Conservation (phyloP, 106 monocot genomes). For the Iris macrosiphon region DNA sequence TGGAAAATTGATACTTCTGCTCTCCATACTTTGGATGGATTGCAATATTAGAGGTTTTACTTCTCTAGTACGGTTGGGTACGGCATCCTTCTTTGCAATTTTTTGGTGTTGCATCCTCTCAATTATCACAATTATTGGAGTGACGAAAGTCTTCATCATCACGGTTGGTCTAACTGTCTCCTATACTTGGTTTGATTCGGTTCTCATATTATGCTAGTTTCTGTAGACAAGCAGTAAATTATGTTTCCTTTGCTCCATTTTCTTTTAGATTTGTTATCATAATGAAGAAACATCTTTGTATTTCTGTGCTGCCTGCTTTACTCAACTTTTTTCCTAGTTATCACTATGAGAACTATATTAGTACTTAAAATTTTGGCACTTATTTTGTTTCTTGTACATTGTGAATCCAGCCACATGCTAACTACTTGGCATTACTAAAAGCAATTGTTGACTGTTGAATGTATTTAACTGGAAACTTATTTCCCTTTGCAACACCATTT, state of each 20-base stretch:
- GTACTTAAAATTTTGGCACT: background rate
- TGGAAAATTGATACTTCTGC: conserved; percentile 54
- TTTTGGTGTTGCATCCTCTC: conserved; percentile 82
- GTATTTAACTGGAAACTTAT: background rate
- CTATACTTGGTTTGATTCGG: background rate
- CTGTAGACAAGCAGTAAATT: background rate
- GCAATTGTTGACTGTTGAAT: background rate
- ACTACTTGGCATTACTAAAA: too few relatives aligned
- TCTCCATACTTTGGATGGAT: conserved; percentile 70
- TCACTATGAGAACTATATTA: background rate
- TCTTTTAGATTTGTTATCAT: background rate
- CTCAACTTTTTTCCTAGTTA: background rate
- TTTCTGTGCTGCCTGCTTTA: background rate
- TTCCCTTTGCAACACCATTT: too few relatives aligned
- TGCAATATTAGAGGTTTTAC: conserved; percentile 69
- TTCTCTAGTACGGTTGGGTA: conserved; percentile 74
- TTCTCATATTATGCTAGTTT: background rate
- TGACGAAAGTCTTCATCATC: conserved; percentile 55
- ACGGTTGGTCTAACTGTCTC: conserved; percentile 31
- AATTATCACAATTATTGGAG: conserved; percentile 66
- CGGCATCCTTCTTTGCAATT: conserved; percentile 70
- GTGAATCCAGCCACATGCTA: too few relatives aligned
- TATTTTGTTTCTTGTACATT: background rate
- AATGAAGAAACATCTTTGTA: background rate
- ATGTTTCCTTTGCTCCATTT: background rate